Conservation (phyloP, 73 alveolate species). For the Tetrahymena borealis region DNA sequence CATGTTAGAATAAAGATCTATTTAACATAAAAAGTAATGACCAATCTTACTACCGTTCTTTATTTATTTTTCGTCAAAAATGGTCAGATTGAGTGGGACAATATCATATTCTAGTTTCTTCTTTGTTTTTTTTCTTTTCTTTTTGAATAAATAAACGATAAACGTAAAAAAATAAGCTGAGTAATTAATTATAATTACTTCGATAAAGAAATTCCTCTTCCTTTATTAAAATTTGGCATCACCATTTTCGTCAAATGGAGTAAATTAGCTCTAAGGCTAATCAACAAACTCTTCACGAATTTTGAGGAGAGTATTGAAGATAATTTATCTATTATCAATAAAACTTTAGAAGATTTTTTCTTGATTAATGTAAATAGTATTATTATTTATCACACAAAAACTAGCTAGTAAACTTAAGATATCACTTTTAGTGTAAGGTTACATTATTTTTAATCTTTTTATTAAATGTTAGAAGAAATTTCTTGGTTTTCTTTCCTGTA, state of each 20-base stretch:
- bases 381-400: not conserved
- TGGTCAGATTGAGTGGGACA: not conserved
- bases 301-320: not conserved
- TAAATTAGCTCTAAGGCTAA: too few species aligned
- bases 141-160: not conserved
- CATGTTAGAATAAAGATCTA: slow-evolving; percentile 1
- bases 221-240: not conserved
- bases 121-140: not conserved
- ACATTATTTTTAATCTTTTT: slow-evolving; percentile 13
- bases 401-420: slow-evolving; percentile 4
- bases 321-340: slow-evolving; percentile 23
- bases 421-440: slow-evolving; percentile 29
- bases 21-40: not conserved
- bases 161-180: not conserved
- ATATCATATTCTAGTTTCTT: not conserved
- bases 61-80: not conserved
- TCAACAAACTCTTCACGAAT: not conserved
- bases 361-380: slow-evolving; percentile 27
- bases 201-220: not conserved
- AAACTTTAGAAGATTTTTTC: slow-evolving; percentile 28
- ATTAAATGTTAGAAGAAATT: slow-evolving; percentile 22
- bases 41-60: not conserved
- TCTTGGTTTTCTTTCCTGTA: not conserved
- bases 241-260: too few species aligned
- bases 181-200: not conserved